Base-by-base conservation (phyloP, 179 eudicot genomes). In the Silene vulgaris region DNA sequence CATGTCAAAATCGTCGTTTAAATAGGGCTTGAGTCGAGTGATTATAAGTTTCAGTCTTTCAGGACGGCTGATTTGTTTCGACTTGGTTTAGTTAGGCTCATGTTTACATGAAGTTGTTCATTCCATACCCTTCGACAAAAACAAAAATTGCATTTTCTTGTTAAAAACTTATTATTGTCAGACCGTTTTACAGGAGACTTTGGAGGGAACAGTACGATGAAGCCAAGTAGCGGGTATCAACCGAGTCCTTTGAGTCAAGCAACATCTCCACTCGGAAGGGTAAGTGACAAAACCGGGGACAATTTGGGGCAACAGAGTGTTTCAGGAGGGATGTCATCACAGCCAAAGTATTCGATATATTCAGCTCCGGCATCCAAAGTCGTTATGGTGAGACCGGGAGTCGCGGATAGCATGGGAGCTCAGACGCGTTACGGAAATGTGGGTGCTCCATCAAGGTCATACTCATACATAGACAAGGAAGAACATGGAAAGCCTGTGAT, bases 151-250 rank as follows among this genome's bases (percentile, higher is more conserved):
- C 35, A 30, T 30, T 2, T 30, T 37, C 45, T 5, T 37, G 45
- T 37, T 5, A 37, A 37, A 1, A 37, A 6, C 9, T 7, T 40
- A 4, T 0, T 40, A 37, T 19, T 65, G 69, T 19, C 1, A 61
- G 20, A 19, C 28, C 65, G 29, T 61, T 19, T 61, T 11, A 61
- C 65, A 61, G 65, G 65, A 61, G 30, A 50, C 35, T 57, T 19
- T 12, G 67, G 59, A 40, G 40, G 61, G 56, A 59, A n/a, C 69
- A 69, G 11, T 69, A n/a, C 26, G 28, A 68, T 14, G 30, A 69
- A 59, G 60, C 70, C 79, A 43, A 76, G 61, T 76, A 40, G 48
- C 48, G 79, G 57, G 16, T 69, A 69, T 35, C 19, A 16, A 2
- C 1, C 16, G 13, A 19, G 26, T 50, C 64, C 63, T 56, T 26